phyloP scores from a whole-genome alignment of 331 rosid species.

The Malus hybrid region DNA sequence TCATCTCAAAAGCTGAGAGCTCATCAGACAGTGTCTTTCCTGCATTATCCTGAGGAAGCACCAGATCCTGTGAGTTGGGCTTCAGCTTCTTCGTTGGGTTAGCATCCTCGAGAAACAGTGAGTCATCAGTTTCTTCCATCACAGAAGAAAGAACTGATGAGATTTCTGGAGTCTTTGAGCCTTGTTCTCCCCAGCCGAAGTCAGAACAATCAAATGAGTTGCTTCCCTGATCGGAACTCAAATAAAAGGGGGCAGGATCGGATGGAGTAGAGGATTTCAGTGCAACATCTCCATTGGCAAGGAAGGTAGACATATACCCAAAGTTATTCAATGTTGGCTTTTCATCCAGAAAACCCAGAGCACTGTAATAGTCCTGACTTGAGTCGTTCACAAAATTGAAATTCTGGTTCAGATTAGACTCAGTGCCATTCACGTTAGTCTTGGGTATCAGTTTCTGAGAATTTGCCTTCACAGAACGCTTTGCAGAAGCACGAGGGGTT shows the following conservation, averaged over 20 bases:
- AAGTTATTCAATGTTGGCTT: conserved; percentile 51
- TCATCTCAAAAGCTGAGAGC: conserved; percentile 67
- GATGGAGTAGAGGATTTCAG: conserved; percentile 26
- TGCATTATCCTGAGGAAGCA: conserved; percentile 22
- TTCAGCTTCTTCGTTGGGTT: conserved; percentile 38
- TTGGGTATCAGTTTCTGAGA: conserved; percentile 25
- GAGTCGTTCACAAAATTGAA: conserved; percentile 23
- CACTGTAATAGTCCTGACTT: conserved; percentile 34
- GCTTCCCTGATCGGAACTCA: conserved; percentile 76
- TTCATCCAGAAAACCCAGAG: conserved; percentile 59
- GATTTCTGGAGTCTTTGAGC: conserved; percentile 72
- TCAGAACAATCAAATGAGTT: conserved; percentile 71
- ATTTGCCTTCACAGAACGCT: conserved; percentile 34
- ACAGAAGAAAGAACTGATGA: conserved; percentile 57
- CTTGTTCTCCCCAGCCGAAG: conserved; percentile 64
- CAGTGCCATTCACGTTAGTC: conserved; percentile 27
- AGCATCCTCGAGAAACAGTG: conserved; percentile 45
- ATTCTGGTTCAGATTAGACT: conserved; percentile 38
- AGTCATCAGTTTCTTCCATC: conserved; percentile 33
- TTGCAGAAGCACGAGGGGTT: conserved; percentile 30
- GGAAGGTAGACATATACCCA: conserved; percentile 28
- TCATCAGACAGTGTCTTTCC: conserved; percentile 63
- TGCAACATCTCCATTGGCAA: conserved; percentile 26
- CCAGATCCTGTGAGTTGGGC: conserved; percentile 25
- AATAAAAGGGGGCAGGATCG: conserved; percentile 31